Percentiles rank a stretch among this genome's conserved stretches.
Conservation (phyloP, 768 basidiomycete species). For the Suillus fuscotomentosus region DNA sequence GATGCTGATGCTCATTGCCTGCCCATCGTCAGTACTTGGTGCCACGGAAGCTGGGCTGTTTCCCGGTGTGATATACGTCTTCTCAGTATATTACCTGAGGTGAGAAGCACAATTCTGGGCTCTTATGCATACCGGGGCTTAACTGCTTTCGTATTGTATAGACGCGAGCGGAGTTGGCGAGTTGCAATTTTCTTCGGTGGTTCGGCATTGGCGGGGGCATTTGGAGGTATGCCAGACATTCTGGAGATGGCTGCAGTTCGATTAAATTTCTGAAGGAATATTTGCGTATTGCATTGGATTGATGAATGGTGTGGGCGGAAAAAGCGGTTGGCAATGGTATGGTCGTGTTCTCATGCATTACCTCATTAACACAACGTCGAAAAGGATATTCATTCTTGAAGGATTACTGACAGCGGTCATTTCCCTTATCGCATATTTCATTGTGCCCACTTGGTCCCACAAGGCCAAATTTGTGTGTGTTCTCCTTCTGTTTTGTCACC, state of each 20-base stretch:
- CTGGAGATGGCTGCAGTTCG: neutral
- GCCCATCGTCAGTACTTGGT: slow-evolving; percentile 44
- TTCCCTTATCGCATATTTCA: slow-evolving; percentile 47
- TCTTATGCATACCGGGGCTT: neutral
- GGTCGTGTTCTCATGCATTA: neutral
- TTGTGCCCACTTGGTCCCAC: slow-evolving; percentile 60
- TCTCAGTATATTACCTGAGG: slow-evolving; percentile 59
- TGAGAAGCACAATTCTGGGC: slow-evolving; percentile 10
- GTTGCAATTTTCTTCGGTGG: slow-evolving; percentile 64
- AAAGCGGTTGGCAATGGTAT: slow-evolving; percentile 60
- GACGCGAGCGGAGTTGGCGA: slow-evolving; percentile 58
- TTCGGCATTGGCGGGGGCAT: slow-evolving; percentile 61
- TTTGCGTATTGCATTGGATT: slow-evolving; percentile 58
- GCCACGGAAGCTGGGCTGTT: slow-evolving; percentile 59
- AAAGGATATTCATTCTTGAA: slow-evolving; percentile 60
- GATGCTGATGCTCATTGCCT: neutral
- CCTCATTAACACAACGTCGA: neutral
- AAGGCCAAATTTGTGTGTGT: slow-evolving; percentile 52
- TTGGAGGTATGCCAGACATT: slow-evolving; percentile 43
- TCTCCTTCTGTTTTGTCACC: neutral
- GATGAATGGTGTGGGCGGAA: slow-evolving; percentile 62
- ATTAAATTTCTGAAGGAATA: slow-evolving; percentile 38
- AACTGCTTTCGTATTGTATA: slow-evolving; percentile 15
- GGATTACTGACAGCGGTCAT: slow-evolving; percentile 50
- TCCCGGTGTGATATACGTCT: slow-evolving; percentile 56